phyloP scores from a whole-genome alignment of 2,329 filamentous ascomycete species.

The Helotiales sp. region DNA sequence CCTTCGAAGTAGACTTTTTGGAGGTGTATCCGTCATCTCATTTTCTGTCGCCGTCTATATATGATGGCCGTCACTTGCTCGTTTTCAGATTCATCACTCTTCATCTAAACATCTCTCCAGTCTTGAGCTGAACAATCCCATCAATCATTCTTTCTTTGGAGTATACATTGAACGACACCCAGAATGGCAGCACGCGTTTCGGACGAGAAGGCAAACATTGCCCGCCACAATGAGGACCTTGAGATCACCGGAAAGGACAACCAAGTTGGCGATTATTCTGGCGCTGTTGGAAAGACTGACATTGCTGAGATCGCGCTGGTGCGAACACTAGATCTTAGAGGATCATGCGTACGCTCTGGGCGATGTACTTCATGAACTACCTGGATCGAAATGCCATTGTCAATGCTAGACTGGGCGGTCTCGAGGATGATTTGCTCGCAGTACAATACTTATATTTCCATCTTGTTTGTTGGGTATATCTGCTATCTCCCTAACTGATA shows the following conservation, averaged over 20 bases:
- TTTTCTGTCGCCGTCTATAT: background rate
- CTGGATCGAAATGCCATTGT: slow-evolving; percentile 60
- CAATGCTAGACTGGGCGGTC: slow-evolving; percentile 57
- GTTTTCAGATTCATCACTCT: background rate
- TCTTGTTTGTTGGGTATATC: slow-evolving; percentile 55
- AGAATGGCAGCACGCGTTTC: slow-evolving; percentile 3
- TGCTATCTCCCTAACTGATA: background rate
- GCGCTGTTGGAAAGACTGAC: slow-evolving; percentile 44
- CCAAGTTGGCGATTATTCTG: slow-evolving; percentile 23
- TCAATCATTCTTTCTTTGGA: background rate
- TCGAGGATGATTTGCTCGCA: slow-evolving; percentile 58
- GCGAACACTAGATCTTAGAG: slow-evolving; percentile 45
- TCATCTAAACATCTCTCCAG: background rate
- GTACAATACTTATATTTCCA: slow-evolving; percentile 51
- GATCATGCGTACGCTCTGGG: slow-evolving; percentile 50
- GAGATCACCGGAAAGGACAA: slow-evolving; percentile 13
- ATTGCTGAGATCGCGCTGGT: slow-evolving; percentile 47
- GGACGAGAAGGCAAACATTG: slow-evolving; percentile 14
- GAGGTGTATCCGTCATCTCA: background rate
- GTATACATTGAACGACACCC: background rate
- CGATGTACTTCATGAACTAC: slow-evolving; percentile 35
- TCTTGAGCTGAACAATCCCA: background rate
- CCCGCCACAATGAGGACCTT: slow-evolving; percentile 16
- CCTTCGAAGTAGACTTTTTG: background rate
- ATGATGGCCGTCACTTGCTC: background rate